Evolutionary conservation across 257 asterid species (phyloP).

Genomic region (Penstemon newberryi): DNA sequence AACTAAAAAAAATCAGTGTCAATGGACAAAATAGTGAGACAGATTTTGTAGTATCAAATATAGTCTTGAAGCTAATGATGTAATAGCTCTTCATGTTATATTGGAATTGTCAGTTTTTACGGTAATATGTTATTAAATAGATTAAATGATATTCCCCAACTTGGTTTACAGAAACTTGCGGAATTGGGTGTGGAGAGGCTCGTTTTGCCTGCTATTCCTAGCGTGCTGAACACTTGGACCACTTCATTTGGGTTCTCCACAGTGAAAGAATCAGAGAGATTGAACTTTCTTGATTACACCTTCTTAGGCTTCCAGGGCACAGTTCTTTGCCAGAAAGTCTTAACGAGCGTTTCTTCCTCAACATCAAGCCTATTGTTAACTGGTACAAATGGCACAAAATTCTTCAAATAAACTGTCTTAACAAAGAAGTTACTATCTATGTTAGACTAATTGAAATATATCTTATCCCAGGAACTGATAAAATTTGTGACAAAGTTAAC

Average conservation of each 20-base stretch:
- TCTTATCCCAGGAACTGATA: conserved; percentile 45
- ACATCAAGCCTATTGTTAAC: conserved; percentile 30
- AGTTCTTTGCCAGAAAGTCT: conserved; percentile 67
- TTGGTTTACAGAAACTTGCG: conserved; percentile 54
- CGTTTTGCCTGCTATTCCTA: conserved; percentile 81
- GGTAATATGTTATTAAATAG: background rate
- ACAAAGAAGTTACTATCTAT: background rate
- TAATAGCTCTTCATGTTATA: background rate
- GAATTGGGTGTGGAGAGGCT: conserved; percentile 84
- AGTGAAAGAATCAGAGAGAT: conserved; percentile 58
- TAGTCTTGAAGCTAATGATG: no score
- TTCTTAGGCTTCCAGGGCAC: conserved; percentile 86
- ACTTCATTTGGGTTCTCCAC: conserved; percentile 70
- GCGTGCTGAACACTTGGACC: conserved; percentile 73
- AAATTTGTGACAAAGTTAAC: conserved; percentile 23
- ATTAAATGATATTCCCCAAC: conserved; percentile 9
- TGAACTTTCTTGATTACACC: conserved; percentile 50
- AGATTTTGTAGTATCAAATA: no score
- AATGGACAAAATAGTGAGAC: no score
- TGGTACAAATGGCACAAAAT: conserved; percentile 37
- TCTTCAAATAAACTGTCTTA: background rate
- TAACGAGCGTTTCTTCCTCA: conserved; percentile 30
- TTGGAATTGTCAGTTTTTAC: background rate
- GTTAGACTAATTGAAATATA: conserved; percentile 9
- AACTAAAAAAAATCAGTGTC: no score